Percentiles rank a stretch among this genome's conserved stretches.
Conservation (phyloP, 2,329 filamentous ascomycete species). For the Penicillium sp. region DNA sequence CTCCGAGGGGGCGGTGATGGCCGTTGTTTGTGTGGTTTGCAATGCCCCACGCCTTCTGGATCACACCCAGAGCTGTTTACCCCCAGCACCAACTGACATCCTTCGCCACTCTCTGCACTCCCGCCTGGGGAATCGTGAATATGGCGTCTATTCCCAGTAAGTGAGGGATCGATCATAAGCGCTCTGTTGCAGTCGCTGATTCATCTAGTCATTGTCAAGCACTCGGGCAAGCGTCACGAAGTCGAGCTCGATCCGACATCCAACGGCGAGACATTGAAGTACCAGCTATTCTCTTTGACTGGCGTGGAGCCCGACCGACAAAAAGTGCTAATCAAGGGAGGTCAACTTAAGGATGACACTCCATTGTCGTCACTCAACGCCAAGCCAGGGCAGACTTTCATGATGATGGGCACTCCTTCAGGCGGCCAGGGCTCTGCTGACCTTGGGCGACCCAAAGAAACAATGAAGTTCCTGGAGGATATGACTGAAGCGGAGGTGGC, state of each 20-base stretch:
- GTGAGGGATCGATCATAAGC: slow-evolving; percentile 11
- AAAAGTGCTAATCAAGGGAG: slow-evolving; percentile 90
- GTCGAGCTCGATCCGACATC: slow-evolving; percentile 81
- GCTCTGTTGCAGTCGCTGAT: slow-evolving; percentile 16
- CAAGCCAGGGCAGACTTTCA: slow-evolving; percentile 79
- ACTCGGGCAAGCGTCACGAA: slow-evolving; percentile 91
- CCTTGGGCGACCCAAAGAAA: slow-evolving; percentile 66
- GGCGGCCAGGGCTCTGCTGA: slow-evolving; percentile 54
- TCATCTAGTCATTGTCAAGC: slow-evolving; percentile 75
- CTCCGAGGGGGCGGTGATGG: slow-evolving; percentile 10
- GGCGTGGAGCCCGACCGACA: slow-evolving; percentile 94
- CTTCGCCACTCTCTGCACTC: neutral
- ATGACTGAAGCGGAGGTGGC: slow-evolving; percentile 94
- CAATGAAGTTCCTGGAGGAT: slow-evolving; percentile 86
- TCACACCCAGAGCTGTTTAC: slow-evolving; percentile 18
- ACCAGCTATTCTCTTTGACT: slow-evolving; percentile 89
- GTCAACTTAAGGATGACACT: slow-evolving; percentile 91
- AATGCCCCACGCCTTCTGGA: slow-evolving; percentile 19
- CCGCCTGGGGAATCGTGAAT: slow-evolving; percentile 10
- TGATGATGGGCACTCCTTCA: slow-evolving; percentile 92
- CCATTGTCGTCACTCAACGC: slow-evolving; percentile 76
- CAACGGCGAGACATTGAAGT: slow-evolving; percentile 89
- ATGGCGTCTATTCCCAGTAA: slow-evolving; percentile 56
- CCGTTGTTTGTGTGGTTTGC: slow-evolving; percentile 33
- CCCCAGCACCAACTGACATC: slow-evolving; percentile 5